phyloP scores from a whole-genome alignment of 495 filamentous ascomycete genomes.

The Friedmanniomyces simplex region DNA sequence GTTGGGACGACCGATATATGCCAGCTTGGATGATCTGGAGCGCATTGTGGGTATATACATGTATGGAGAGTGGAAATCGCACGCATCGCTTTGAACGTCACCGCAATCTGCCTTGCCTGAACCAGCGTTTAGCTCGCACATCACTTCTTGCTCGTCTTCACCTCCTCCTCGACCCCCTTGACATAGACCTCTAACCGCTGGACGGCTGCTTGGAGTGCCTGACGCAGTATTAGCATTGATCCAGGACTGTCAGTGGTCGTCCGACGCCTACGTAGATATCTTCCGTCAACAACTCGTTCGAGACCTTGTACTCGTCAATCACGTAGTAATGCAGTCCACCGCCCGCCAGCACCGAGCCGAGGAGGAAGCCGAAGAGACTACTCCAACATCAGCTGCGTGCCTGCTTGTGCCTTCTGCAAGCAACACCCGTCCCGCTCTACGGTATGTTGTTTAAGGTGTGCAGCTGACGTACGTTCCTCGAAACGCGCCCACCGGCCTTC shows the following conservation, averaged over 20 bases:
- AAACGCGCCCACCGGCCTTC: conserved; percentile 18
- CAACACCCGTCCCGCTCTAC: too few species aligned
- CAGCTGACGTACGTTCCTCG: conserved; percentile 14
- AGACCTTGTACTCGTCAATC: conserved; percentile 81
- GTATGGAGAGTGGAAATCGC: neutral
- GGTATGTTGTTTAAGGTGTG: too few species aligned
- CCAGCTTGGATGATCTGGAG: neutral
- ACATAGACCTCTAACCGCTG: conserved; percentile 78
- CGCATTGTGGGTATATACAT: conserved; percentile 6
- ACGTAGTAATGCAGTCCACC: conserved; percentile 82
- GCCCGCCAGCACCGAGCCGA: conserved; percentile 71
- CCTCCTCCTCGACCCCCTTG: conserved; percentile 66
- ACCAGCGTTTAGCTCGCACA: neutral
- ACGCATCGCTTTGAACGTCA: neutral
- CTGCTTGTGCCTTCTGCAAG: neutral
- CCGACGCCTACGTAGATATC: conserved; percentile 67
- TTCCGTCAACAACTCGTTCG: conserved; percentile 87
- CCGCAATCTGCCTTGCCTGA: neutral
- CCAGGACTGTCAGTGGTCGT: neutral
- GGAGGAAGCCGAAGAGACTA: conserved; percentile 87
- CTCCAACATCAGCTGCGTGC: neutral
- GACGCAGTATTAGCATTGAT: conserved; percentile 2
- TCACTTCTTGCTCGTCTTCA: conserved; percentile 58
- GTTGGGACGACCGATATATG: neutral
- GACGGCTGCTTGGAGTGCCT: conserved; percentile 84